Conservation (phyloP, 2,329 filamentous ascomycete species). For the Aspergillus texensis region DNA sequence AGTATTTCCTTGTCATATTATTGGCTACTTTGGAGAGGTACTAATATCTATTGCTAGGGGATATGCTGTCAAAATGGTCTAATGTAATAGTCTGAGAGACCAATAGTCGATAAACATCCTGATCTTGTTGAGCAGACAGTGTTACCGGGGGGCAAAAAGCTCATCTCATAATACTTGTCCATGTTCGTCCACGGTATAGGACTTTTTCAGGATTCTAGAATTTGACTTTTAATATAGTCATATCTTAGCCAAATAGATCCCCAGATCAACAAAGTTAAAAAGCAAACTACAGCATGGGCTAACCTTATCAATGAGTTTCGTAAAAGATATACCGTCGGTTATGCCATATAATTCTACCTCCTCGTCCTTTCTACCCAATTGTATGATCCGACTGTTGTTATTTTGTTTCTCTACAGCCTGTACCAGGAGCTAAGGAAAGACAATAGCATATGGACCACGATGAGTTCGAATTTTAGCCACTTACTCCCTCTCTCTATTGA, state of each 20-base stretch:
- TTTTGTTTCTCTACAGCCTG: neutral
- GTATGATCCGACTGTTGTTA: neutral
- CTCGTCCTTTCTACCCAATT: neutral
- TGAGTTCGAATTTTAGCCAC: neutral
- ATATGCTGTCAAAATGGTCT: accelerated
- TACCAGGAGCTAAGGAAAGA: neutral
- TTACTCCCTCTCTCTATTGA: neutral
- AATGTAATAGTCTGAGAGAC: too few species aligned
- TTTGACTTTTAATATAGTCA: too few species aligned
- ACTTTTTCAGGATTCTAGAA: too few species aligned
- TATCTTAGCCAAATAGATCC: too few species aligned
- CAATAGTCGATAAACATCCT: too few species aligned
- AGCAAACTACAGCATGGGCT: neutral
- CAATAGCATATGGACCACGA: neutral
- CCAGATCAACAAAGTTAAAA: too few species aligned
- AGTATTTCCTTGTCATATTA: neutral
- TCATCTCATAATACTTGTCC: too few species aligned
- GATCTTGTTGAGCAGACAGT: too few species aligned
- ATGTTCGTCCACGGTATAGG: too few species aligned
- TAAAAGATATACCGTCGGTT: neutral
- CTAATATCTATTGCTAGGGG: too few species aligned
- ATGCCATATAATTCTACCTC: too few species aligned
- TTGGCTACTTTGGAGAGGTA: neutral
- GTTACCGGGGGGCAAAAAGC: too few species aligned
- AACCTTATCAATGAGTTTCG: neutral